Percentiles rank a stretch among this genome's conserved stretches.
Conservation (phyloP, 192 early-diverging fungal species). For the Jimgerdemannia lactiflua region DNA sequence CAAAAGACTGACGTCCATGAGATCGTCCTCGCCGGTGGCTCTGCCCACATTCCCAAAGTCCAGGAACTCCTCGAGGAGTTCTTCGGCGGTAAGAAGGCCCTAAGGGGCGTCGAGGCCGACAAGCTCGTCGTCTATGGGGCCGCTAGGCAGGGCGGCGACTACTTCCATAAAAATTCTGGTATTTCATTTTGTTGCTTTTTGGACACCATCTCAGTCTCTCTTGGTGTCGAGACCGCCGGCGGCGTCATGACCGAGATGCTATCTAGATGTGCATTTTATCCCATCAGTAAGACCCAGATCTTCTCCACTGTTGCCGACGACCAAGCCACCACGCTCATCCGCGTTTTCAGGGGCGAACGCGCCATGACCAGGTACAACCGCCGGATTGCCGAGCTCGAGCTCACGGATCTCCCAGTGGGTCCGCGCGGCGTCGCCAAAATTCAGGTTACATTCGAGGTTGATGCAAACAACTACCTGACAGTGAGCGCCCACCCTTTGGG, state of each 20-base stretch:
- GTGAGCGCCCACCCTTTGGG: no score
- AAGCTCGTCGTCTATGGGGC: constrained; percentile 96
- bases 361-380: no score
- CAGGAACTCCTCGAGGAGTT: constrained; percentile 73
- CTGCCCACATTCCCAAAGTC: constrained; percentile 94
- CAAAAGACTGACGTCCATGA: constrained; percentile 69
- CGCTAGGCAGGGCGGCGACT: constrained; percentile 92
- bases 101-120: constrained; percentile 91
- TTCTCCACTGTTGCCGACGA: constrained; percentile 98
- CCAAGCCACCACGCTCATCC: constrained; percentile 94
- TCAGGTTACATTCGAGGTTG: no score
- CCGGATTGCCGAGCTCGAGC: no score
- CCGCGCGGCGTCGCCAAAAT: no score
- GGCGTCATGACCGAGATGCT: constrained; percentile 97
- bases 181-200: constrained; percentile 71
- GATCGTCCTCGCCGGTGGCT: constrained; percentile 85
- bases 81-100: constrained; percentile 78
- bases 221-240: constrained; percentile 98
- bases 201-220: constrained; percentile 94
- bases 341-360: constrained; percentile 96
- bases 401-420: no score
- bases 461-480: no score
- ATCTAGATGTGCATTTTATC: constrained; percentile 88
- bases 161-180: constrained; percentile 71
- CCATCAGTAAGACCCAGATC: constrained; percentile 98